Percentiles rank a stretch among this genome's conserved stretches.
Evolutionary conservation across 2,329 filamentous ascomycete genomes (phyloP).

Genomic region (Mollisiaceae sp.): DNA sequence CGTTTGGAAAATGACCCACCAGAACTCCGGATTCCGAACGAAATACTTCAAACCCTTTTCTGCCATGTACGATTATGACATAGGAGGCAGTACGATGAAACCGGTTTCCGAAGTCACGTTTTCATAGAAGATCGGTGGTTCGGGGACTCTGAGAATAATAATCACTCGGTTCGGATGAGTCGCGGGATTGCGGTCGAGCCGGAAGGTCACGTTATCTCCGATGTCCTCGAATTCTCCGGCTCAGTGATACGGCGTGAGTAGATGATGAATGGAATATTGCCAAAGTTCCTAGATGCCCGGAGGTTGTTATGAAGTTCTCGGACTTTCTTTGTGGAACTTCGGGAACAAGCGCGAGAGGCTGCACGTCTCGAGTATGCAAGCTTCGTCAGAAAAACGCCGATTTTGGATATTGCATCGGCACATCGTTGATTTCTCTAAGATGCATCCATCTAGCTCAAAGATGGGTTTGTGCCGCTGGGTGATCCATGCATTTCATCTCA

Average conservation of each 20-base stretch:
- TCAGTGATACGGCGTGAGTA: background rate
- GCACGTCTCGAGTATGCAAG: no score
- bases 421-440: no score
- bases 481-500: no score
- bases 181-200: background rate
- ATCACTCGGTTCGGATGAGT: background rate
- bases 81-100: background rate
- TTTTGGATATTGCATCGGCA: no score
- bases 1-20: background rate
- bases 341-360: no score
- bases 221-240: conserved; percentile 4
- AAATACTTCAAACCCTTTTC: background rate
- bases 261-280: background rate
- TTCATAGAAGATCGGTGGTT: background rate
- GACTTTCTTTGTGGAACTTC: no score
- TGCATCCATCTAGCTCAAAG: no score
- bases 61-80: background rate
- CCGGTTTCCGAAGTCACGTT: background rate
- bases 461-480: no score
- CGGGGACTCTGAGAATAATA: background rate
- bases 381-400: no score
- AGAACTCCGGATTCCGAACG: background rate
- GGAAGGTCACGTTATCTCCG: conserved; percentile 1
- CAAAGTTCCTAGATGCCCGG: background rate
- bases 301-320: no score